Evolutionary conservation across 257 asterid genomes (phyloP), one percentile per base, ranked within the genome.

Genomic region (Rehmannia glutinosa): DNA sequence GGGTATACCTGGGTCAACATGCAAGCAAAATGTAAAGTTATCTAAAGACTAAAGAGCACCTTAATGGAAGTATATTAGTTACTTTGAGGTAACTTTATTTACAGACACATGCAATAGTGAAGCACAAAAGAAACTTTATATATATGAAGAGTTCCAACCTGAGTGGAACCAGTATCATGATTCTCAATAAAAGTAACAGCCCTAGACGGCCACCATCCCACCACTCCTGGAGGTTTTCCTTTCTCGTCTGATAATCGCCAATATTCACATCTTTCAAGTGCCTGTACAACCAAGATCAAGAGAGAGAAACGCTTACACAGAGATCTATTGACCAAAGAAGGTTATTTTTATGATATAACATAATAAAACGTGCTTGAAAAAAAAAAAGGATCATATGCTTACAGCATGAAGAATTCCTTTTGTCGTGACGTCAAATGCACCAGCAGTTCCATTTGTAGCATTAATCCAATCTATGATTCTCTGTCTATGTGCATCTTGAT

Each of bases 161-260:
- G 97, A 65, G 99, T 94, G 27, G 99, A 94, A 49, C 99, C 99
- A 50, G 99, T 94, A 79, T 94, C 99, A 63, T 94, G 99, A 84
- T 94, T 94, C 86, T 94, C 99, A 60, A 94, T 94, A 67, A 94
- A 94, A 56, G 99, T 94, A 77, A 94, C 89, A 47, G 99, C 99
- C 45, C 99, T 86, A 39, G 99, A 94, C 3, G 99, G 97, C 99
- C 99, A 94, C 97, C 97, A 94, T 59, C 99, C 97, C 78, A 94
- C 46, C 39, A 94, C 99, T 5, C 99, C 97, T 0, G 99, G 96
- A 70, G 99, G 97, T 75, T 87, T 94, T 65, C 97, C 96, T 62
- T 91, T 84, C 77, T 68, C 71, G 64, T 94, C 99, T 43, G 97
- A 88, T 70, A 94, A 71, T 66, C 99, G 86, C 99, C 96, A 94